Evolutionary conservation across 2,329 filamentous ascomycete species (phyloP).

Genomic region (Microdochium paspali): DNA sequence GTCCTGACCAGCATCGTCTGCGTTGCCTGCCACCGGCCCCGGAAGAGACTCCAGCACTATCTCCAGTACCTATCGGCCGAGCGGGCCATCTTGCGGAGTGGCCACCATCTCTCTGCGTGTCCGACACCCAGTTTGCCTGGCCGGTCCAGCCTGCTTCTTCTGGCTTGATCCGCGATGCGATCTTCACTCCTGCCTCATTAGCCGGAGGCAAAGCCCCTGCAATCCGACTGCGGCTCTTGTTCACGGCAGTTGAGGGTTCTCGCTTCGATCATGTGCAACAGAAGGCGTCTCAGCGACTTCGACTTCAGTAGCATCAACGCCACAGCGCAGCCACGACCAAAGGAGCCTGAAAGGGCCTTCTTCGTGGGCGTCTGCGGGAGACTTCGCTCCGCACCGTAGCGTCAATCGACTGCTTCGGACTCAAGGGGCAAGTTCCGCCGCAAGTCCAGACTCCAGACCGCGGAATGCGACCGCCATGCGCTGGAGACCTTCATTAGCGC

Average conservation of each 20-base stretch:
- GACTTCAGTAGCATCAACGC: too few relatives aligned
- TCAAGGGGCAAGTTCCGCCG: not conserved
- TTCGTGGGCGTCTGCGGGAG: too few relatives aligned
- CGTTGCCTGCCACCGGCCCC: too few relatives aligned
- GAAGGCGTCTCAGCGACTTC: too few relatives aligned
- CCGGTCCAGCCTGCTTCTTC: not conserved
- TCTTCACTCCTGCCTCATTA: not conserved
- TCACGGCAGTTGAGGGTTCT: not conserved
- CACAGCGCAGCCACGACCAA: too few relatives aligned
- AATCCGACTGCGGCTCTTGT: not conserved
- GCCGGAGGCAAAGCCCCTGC: not conserved
- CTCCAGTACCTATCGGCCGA: slow-evolving; percentile 1
- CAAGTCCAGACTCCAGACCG: not conserved
- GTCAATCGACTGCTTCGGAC: too few relatives aligned
- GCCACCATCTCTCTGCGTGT: not conserved
- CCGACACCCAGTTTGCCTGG: not conserved
- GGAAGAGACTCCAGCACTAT: too few relatives aligned
- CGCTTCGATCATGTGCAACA: too few relatives aligned
- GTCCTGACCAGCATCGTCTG: too few relatives aligned
- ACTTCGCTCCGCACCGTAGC: too few relatives aligned
- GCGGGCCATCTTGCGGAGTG: not conserved
- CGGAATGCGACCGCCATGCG: not conserved
- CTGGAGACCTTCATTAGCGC: not conserved
- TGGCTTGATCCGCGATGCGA: not conserved
- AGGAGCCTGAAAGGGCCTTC: too few relatives aligned